Base-by-base conservation (phyloP, 1,139 yeast genomes). In the Debaryomycetaceae sp. region DNA sequence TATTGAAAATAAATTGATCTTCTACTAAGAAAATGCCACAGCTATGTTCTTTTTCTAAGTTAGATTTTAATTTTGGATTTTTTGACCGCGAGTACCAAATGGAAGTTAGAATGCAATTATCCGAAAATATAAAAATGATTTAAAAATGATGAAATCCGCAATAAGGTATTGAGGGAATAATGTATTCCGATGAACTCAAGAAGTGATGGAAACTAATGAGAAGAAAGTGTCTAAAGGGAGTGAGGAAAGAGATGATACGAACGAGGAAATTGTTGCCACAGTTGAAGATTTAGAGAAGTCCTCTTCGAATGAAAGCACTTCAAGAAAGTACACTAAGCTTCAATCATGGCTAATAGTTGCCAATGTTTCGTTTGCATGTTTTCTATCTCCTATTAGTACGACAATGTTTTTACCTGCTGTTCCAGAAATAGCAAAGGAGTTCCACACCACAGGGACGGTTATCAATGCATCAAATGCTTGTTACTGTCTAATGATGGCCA, bases 401-500 rank as follows among this genome's bases (percentile, higher is more conserved):
- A 53, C 71, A 44, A 65, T 77, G 0, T 66, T 73, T 41, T 52
- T 75, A 14, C 80, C 81, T 3, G 80, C 80, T 1, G 72, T 75
- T 7, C 63, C 77, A 1, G 69, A 65, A 39, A 71, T 76, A 26
- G 76, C 81, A 1, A 47, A 51, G 3, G 51, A 55, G 30, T 71
- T 75, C 49, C 44, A 67, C 39, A 74, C 80, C n/a, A 67, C 79
- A 0, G 72, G 71, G 8, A 65, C 66, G 13, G 53, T 73, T 8
- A 69, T 76, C 43, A 74, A 73, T 43, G 54, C 73, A 5, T 65
- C 81, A 9, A 75, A 71, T 48, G 79, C 80, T 0, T 59, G 71
- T 2, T 77, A 70, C 49, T 71, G 73, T 52, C 47, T 75, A 1
- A 63, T 70, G 47, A 76, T 77, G 80, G 71, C 79, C 4, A 39